Evolutionary conservation across 352 stramenopile genomes (phyloP), one percentile per base, ranked within the genome.

Genomic region (Phytopythium helicoides): DNA sequence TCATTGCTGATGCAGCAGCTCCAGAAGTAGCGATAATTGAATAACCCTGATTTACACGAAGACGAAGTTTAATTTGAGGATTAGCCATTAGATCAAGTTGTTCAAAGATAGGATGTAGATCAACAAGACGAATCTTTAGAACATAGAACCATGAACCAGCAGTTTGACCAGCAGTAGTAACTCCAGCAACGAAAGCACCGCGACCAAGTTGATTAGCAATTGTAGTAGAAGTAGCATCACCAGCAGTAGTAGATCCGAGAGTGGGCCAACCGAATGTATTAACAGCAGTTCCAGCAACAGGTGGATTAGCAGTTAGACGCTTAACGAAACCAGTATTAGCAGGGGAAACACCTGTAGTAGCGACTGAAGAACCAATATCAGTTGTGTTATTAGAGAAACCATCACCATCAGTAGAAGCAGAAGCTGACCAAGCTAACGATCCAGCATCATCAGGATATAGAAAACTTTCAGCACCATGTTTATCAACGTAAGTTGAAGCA

Each of bases 401-500:
- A 44, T 66, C 62, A 31, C 62, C 56, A 33, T n/a, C 36, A 18
- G 21, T 44, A n/a, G 34, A 37, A 3, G 14, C 22, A 40, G 52
- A 26, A 35, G 1, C 35, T 44, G 38, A 28, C 5, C 22, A 68
- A 10, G 12, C 25, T 19, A 56, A 21, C 3, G 45, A 66, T 33
- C 35, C 56, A 57, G 33, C 50, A 44, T 51, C 54, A 54, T 66
- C 60, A 31, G 60, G 60, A 35, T 31, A 69, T 12, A 73, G n/a
- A 39, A 70, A 70, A 1, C 56, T 52, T 33, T 70, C 60, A 35
- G 64, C 45, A 18, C 64, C 64, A 47, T 65, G 57, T 41, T 70
- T 70, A 1, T 63, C 42, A 34, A 70, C 46, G 36, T 73, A 58
- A 36, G 38, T 34, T 47, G 38, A 6, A 40, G 39, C 42, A 33